Conservation (phyloP, 2,329 filamentous ascomycete genomes). For the Pestalotiopsis sp. region DNA sequence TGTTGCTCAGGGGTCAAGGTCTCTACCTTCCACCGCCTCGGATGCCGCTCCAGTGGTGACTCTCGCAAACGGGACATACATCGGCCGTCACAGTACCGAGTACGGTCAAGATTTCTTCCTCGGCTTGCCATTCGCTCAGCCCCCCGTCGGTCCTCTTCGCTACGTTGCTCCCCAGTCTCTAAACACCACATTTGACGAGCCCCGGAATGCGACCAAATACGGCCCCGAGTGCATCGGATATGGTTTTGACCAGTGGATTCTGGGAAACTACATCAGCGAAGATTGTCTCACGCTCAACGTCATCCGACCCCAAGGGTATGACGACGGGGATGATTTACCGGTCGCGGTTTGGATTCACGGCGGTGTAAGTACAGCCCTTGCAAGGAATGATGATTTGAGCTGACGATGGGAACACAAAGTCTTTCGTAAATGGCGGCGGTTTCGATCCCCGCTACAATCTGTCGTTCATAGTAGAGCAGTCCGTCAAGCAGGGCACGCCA, state of each 20-base stretch:
- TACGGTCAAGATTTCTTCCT: slow-evolving; percentile 49
- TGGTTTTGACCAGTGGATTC: slow-evolving; percentile 30
- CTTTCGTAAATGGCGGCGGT: slow-evolving; percentile 38
- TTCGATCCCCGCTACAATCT: slow-evolving; percentile 63
- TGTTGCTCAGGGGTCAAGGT: not conserved
- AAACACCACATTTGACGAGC: slow-evolving; percentile 39
- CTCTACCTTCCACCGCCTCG: not conserved
- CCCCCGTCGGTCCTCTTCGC: slow-evolving; percentile 39
- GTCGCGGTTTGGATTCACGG: slow-evolving; percentile 62
- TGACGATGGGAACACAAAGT: slow-evolving; percentile 21
- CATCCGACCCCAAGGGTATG: slow-evolving; percentile 50
- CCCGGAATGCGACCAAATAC: slow-evolving; percentile 45
- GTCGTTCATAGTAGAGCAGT: slow-evolving; percentile 30
- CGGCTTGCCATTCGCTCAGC: slow-evolving; percentile 55
- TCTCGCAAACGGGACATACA: slow-evolving; percentile 44
- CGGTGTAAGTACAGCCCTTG: slow-evolving; percentile 37
- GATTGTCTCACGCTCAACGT: slow-evolving; percentile 67
- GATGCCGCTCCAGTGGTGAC: not conserved
- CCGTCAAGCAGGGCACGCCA: slow-evolving; percentile 47
- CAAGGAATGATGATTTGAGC: slow-evolving; percentile 34
- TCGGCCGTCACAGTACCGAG: slow-evolving; percentile 34
- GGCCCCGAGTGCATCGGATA: slow-evolving; percentile 52
- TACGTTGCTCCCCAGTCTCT: slow-evolving; percentile 50
- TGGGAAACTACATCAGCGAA: slow-evolving; percentile 37
- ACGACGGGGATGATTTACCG: slow-evolving; percentile 47